Conservation (phyloP, 2,329 filamentous ascomycete genomes). For the Apiospora rasikravindrae region DNA sequence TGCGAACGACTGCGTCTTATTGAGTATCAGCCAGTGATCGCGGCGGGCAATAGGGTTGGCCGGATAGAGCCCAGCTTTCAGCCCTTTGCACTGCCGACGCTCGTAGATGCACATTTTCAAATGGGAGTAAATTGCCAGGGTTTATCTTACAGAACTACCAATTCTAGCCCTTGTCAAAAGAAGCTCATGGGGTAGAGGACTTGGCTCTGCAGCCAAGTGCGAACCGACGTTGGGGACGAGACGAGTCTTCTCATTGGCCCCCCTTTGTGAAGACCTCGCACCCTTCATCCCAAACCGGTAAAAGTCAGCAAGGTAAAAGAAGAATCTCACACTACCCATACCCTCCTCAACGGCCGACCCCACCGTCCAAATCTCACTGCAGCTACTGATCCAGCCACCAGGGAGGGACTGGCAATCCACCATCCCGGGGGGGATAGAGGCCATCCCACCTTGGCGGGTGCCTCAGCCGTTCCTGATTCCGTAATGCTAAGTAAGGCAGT, state of each 20-base stretch:
- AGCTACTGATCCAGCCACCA: background rate
- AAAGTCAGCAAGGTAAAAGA: background rate
- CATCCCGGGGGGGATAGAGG: too few relatives aligned
- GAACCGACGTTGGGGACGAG: background rate
- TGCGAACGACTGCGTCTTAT: background rate
- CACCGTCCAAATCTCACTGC: background rate
- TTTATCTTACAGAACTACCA: background rate
- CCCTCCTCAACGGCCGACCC: background rate
- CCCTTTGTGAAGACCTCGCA: background rate
- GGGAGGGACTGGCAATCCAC: background rate
- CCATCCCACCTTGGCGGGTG: background rate
- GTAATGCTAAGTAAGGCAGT: background rate
- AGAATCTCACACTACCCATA: background rate
- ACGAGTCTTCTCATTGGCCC: background rate
- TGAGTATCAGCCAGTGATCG: background rate
- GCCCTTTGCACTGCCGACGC: background rate
- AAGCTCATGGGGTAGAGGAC: background rate
- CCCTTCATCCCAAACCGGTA: background rate
- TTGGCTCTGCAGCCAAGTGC: constrained; percentile 3
- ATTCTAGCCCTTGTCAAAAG: background rate
- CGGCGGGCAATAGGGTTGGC: background rate
- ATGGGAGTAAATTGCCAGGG: background rate
- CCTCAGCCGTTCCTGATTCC: background rate
- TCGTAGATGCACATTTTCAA: background rate
- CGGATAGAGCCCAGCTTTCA: background rate